Base-by-base conservation (phyloP, 1,284 basidiomycete genomes). In the Ustilago crameri region DNA sequence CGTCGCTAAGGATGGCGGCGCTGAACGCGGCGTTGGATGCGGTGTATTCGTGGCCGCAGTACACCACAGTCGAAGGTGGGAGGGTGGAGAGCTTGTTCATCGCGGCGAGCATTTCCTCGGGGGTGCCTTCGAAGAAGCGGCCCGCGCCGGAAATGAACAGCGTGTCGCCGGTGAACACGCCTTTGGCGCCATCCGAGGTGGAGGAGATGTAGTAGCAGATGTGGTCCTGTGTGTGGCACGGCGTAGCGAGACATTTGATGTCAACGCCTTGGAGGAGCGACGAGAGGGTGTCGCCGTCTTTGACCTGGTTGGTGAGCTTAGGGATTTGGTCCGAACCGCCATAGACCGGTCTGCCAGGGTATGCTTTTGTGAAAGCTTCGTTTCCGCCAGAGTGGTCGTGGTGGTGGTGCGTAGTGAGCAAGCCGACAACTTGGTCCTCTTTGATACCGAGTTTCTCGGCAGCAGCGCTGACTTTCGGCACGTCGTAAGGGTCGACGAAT, bases 161-260 rank as follows among this genome's bases (percentile, higher is more conserved):
- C 0, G 95, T 98, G 82, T 98, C 95, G 15, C 88, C 93, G 0
- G 95, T 97, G 84, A 98, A 96, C 22, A 98, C 93, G 15, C 87
- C 91, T 76, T 41, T 26, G 3, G 51, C 32, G 35, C 85, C 72
- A 84, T 87, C 86, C 35, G 23, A 73, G 37, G 22, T 73, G 84
- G 87, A 86, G 38, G 91, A 91, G 55, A 91, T 87, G 83, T 91
- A 88, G 86, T 90, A 98, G 85, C 92, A 95, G 80, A 95, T 95
- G 41, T 93, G 95, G 84, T 98, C 95, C 82, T 93, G 92, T 1
- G 95, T 98, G 83, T 98, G 95, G 84, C 94, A 96, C 0, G 95
- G 95, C 0, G 95, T 98, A 14, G 92, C 90, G 18, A 94, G 84
- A 34, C 68, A 73, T 10, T 58, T 74, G 23, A 83, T 76, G 15